Base-by-base conservation (phyloP, 345 rosid genomes). In the Gossypium herbaceum region DNA sequence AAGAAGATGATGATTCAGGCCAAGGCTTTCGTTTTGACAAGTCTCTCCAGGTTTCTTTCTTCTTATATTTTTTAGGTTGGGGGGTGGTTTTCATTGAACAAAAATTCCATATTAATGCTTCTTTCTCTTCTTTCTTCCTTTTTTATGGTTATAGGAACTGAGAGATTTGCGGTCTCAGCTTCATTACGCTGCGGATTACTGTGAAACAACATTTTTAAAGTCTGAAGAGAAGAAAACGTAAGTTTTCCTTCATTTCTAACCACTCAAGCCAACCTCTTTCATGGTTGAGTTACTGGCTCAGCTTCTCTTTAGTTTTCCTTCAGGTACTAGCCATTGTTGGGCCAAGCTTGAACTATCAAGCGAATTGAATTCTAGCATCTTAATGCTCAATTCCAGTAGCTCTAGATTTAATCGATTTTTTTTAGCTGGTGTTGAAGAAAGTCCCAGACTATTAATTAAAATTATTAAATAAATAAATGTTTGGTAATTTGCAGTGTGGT, bases 81-180 rank as follows among this genome's bases (percentile, higher is more conserved):
- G 29, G 69, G 2, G 12, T 11, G 2, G 29, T 12, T 57, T 51
- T 44, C 55, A 20, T 56, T 27, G 17, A 2, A 11, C 11, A 7
- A 3, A 50, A 17, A 13, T 29, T 9, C 68, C 59, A 43, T 74
- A 4, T 17, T 56, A n/a, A 7, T 41, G 12, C 43, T 50, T 45
- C 2, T 15, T n/a, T 60, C 2, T 25, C 24, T 48, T 29, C 7
- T 45, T 56, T 17, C 16, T 58, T 9, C 20, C 20, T 48, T 41
- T 20, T 47, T 58, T 39, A 3, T 20, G 51, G 19, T n/a, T 62
- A 5, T 62, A 89, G 96, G 96, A 91, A 60, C 91, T 91, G 7
- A 84, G 75, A 75, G 88, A 83, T 70, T 79, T 91, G 82, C 81
- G 88, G 24, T 85, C 93, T 43, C 96, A 89, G 83, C 90, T 91